These are phyloP conservation scores for Capsicum baccatum DNA, from an alignment of 257 asterid species.

Conservation along the genomic window DNA sequence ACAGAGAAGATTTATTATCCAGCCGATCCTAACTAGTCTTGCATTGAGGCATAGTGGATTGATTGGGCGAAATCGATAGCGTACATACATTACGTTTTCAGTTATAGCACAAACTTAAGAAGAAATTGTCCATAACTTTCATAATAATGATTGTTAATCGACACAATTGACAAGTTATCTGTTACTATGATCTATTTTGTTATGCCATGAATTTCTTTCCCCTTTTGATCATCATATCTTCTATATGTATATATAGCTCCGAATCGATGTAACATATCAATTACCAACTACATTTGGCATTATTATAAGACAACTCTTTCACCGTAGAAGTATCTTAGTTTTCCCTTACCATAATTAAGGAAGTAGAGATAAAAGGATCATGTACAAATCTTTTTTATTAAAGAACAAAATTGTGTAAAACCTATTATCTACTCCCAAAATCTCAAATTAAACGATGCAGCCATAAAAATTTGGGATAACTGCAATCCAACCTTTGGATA, in stretches of 20 bases:
- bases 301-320: not conserved
- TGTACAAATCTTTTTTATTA: not conserved
- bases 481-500: too few relatives aligned
- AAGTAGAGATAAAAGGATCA: not conserved
- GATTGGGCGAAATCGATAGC: not conserved
- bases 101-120: not conserved
- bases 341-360: not conserved
- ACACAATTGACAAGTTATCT: not conserved
- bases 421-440: not conserved
- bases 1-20: too few relatives aligned
- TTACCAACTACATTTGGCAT: not conserved
- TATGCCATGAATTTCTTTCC: not conserved
- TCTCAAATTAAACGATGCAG: not conserved
- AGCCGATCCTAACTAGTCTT: too few relatives aligned
- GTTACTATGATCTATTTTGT: not conserved
- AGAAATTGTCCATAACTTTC: too few relatives aligned
- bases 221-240: not conserved
- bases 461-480: not conserved
- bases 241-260: not conserved
- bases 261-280: not conserved
- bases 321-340: not conserved
- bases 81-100: not conserved
- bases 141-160: not conserved
- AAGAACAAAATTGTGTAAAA: not conserved
- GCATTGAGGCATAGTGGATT: not conserved